Base-by-base conservation (phyloP, 495 filamentous ascomycete species). In the Xylona heveae region DNA sequence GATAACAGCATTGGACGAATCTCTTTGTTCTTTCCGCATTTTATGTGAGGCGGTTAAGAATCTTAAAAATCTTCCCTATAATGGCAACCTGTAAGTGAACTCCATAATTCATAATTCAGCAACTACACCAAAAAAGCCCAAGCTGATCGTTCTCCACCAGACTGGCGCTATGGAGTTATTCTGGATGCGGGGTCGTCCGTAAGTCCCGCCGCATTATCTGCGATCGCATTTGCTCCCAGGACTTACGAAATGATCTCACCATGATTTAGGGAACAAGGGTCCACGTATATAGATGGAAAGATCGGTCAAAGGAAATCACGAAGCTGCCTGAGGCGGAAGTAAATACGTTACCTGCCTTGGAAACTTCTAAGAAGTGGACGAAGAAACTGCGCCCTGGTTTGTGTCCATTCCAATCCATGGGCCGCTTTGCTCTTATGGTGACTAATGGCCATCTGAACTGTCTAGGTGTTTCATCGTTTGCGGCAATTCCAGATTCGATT, bases 271-370 rank as follows among this genome's bases (percentile, higher is more conserved):
- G 88, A 44, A 95, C 83, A 43, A 78, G 90, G 46, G 61, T 93
- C 36, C 76, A 97, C 49, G 69, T 97, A 28, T 97, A 97, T 54
- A 63, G 65, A 53, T 97, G 88, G 85, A 59, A 84, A 39, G 74
- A 91, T 42, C 71, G 68, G 38, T 55, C 63, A 1, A 62, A 62
- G 35, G 78, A 80, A 30, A 64, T 66, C 27, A 63, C 72, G 38
- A 50, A 66, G 20, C 71, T 71, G 9, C 58, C 61, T 28, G 42
- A 49, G 19, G 48, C 70, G 19, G 65, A 81, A 12, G 48, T 90
- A 29, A 59, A 65, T 31, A 68, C 64, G 19, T 54, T 97, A 5
- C 90, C 88, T 3, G 68, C 70, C 35, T 58, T 95, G 36, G 64
- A 71, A 39, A 90, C 82, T 6, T 74, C 85, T 37, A 73, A 78